phyloP scores from a whole-genome alignment of 257 asterid genomes.

The Plantago ovata region DNA sequence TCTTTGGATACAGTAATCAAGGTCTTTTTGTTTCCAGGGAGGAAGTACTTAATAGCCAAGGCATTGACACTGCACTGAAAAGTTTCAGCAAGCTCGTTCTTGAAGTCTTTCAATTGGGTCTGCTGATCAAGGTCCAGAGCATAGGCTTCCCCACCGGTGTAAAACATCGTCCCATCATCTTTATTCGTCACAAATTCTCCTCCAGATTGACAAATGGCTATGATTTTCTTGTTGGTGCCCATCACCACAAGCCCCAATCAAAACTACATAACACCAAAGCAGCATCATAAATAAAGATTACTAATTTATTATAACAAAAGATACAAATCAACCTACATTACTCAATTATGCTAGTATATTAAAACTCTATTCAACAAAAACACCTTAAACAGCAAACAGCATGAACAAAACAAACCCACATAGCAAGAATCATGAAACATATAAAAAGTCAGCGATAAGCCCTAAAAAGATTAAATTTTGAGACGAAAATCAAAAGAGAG shows the following conservation, averaged over 20 bases:
- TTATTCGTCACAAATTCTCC: constrained; percentile 76
- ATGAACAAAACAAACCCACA: neutral
- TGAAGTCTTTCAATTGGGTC: constrained; percentile 66
- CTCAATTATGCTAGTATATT: neutral
- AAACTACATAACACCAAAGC: neutral
- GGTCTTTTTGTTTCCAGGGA: constrained; percentile 89
- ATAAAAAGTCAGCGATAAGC: neutral
- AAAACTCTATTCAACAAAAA: neutral
- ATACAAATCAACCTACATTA: constrained; percentile 11
- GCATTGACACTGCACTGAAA: constrained; percentile 57
- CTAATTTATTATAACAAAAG: neutral
- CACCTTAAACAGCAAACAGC: neutral
- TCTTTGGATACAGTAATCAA: constrained; percentile 88
- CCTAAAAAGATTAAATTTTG: neutral
- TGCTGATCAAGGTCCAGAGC: constrained; percentile 82
- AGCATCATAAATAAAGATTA: neutral
- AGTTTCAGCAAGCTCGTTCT: constrained; percentile 80
- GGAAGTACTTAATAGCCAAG: constrained; percentile 80
- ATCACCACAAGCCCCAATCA: constrained; percentile 31
- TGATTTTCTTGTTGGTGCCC: constrained; percentile 64
- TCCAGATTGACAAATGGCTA: constrained; percentile 93
- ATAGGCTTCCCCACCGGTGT: constrained; percentile 90
- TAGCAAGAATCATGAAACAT: neutral
- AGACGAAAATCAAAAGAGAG: too few relatives aligned
- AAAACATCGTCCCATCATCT: constrained; percentile 69